Conservation (phyloP, 2,329 filamentous ascomycete genomes). For the Colletotrichum graminicola region DNA sequence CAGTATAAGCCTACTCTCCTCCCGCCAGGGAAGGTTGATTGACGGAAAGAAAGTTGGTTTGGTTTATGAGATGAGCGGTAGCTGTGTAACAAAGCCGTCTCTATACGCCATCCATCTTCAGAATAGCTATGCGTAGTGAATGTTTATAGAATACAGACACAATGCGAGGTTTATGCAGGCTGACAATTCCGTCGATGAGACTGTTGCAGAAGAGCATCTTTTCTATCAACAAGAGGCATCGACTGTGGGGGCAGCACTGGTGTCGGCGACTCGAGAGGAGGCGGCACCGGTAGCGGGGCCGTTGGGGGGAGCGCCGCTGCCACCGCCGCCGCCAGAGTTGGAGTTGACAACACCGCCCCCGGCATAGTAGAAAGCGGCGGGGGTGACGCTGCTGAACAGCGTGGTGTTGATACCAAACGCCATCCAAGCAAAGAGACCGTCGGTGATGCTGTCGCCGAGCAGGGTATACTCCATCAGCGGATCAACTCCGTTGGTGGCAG, state of each 20-base stretch:
- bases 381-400: slow-evolving; percentile 43
- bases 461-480: slow-evolving; percentile 70
- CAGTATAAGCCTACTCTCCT: background rate
- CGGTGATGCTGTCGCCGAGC: slow-evolving; percentile 63
- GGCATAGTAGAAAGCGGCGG: slow-evolving; percentile 51
- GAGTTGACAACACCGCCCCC: slow-evolving; percentile 50
- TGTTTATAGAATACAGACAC: background rate
- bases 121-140: background rate
- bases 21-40: background rate
- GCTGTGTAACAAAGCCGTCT: background rate
- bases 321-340: slow-evolving; percentile 41
- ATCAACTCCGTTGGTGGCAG: slow-evolving; percentile 62
- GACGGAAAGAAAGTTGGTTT: background rate
- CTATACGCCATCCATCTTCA: background rate
- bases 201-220: background rate
- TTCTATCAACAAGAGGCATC: slow-evolving; percentile 3
- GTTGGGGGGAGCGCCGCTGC: slow-evolving; percentile 33
- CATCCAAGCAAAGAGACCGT: slow-evolving; percentile 68
- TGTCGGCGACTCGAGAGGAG: background rate
- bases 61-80: background rate
- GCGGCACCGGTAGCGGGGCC: slow-evolving; percentile 30
- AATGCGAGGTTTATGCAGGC: slow-evolving; percentile 19
- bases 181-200: background rate
- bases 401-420: slow-evolving; percentile 61
- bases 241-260: background rate